Evolutionary conservation across 352 stramenopile species (phyloP).

Genomic region (Halophytophthora polymorphica): DNA sequence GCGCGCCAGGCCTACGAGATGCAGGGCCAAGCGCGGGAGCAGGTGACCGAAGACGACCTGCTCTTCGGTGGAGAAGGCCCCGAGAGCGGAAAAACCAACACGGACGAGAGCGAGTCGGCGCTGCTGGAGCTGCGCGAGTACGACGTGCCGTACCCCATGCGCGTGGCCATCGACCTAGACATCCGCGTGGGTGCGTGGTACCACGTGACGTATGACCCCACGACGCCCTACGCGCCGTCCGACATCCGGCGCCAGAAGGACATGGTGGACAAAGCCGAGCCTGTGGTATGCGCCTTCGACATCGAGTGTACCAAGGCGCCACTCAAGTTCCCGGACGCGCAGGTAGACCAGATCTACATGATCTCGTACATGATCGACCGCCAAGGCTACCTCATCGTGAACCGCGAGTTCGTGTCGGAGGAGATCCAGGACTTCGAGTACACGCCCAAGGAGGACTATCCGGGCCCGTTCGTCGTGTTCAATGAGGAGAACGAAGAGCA

Average conservation of each 20-base stretch:
- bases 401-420: constrained; percentile 95
- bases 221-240: constrained; percentile 46
- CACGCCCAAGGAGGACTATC: constrained; percentile 92
- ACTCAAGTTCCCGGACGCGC: constrained; percentile 98
- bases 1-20: constrained; percentile 68
- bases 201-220: constrained; percentile 84
- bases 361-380: constrained; percentile 99
- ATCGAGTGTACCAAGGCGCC: constrained; percentile 99
- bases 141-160: constrained; percentile 97
- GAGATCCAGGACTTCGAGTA: constrained; percentile 99
- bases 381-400: constrained; percentile 96
- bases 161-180: constrained; percentile 95
- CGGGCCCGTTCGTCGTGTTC: constrained; percentile 94
- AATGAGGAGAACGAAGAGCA: constrained; percentile 91
- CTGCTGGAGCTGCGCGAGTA: constrained; percentile 96
- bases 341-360: constrained; percentile 94
- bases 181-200: constrained; percentile 98
- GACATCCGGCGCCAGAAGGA: constrained; percentile 65
- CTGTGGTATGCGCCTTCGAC: constrained; percentile 97
- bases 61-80: constrained; percentile 26
- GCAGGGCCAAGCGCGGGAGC: constrained; percentile 38
- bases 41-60: constrained; percentile 42
- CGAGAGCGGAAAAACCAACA: constrained; percentile 10
- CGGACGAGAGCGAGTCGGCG: constrained; percentile 66
- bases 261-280: constrained; percentile 92